These are phyloP conservation scores for Trichosporon sp. DNA, from an alignment of 1,284 basidiomycete species.

Conservation along the genomic window DNA sequence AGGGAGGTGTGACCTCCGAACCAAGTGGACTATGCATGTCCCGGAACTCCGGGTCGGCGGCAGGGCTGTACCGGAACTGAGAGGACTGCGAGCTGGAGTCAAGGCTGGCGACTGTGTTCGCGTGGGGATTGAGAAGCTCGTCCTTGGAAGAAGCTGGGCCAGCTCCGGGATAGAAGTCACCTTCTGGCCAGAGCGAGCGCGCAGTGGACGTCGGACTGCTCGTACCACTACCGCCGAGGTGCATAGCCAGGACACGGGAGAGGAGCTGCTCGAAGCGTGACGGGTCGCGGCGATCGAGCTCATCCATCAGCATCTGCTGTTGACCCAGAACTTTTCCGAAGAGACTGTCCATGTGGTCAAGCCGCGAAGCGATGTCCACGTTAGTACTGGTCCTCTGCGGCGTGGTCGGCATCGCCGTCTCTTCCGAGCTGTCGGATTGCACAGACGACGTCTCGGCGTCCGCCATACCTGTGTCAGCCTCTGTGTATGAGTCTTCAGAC, in stretches of 20 bases:
- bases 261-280: slow-evolving; percentile 50
- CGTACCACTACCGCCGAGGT: neutral
- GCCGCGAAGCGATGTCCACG: slow-evolving; percentile 27
- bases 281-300: slow-evolving; percentile 34
- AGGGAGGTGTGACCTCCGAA: neutral
- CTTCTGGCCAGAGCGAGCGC: slow-evolving; percentile 29
- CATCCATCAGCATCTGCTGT: slow-evolving; percentile 43
- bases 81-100: neutral
- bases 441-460: neutral
- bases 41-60: neutral
- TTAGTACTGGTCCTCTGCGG: neutral
- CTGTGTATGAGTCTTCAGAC: neutral
- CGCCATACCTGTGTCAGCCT: neutral
- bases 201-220: slow-evolving; percentile 7
- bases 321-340: slow-evolving; percentile 48
- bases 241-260: slow-evolving; percentile 35
- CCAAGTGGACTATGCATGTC: neutral
- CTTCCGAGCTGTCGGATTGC: neutral
- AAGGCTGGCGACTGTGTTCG: slow-evolving; percentile 36
- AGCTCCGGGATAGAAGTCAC: slow-evolving; percentile 41
- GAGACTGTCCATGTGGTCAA: slow-evolving; percentile 48
- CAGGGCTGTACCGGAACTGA: neutral
- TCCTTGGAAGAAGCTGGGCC: slow-evolving; percentile 46
- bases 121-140: slow-evolving; percentile 37
- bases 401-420: slow-evolving; percentile 35